Evolutionary conservation across 1,139 yeast species (phyloP).

Genomic region (Kurtzmaniella quercitrusa): DNA sequence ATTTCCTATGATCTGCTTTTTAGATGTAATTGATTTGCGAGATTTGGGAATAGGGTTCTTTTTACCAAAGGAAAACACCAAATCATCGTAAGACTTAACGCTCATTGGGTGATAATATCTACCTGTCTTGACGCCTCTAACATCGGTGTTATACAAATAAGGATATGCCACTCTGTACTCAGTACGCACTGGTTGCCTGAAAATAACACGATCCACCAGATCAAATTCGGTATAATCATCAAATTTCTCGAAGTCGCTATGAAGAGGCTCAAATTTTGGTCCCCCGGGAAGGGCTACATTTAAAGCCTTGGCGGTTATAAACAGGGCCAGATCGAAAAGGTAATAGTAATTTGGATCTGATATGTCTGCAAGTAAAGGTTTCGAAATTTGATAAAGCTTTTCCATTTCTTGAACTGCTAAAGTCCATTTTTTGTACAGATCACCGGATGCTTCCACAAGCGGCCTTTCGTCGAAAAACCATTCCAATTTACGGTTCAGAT

Average conservation of each 20-base stretch:
- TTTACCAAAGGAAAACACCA: slow-evolving; percentile 1
- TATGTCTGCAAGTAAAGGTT: slow-evolving; percentile 61
- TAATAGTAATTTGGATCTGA: slow-evolving; percentile 58
- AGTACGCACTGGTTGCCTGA: slow-evolving; percentile 69
- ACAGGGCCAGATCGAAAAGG: slow-evolving; percentile 71
- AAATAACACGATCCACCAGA: slow-evolving; percentile 79
- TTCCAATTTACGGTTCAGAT: slow-evolving; percentile 55
- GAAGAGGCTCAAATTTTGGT: slow-evolving; percentile 90
- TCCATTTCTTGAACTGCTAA: slow-evolving; percentile 62
- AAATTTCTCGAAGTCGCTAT: slow-evolving; percentile 48
- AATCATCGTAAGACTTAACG: neutral
- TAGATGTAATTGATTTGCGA: neutral
- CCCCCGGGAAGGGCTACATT: slow-evolving; percentile 91
- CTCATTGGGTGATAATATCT: neutral
- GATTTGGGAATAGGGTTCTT: slow-evolving; percentile 1
- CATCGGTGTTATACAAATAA: slow-evolving; percentile 74
- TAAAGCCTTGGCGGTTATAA: slow-evolving; percentile 86
- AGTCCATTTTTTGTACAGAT: slow-evolving; percentile 72
- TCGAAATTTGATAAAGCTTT: slow-evolving; percentile 59
- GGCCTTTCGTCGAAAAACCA: slow-evolving; percentile 86
- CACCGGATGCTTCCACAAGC: slow-evolving; percentile 62
- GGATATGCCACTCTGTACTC: slow-evolving; percentile 89
- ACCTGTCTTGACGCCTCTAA: slow-evolving; percentile 17
- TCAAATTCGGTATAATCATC: slow-evolving; percentile 90
- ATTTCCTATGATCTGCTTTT: neutral